A percentile compares a stretch with the other conserved stretches of the same genome.
These are phyloP conservation scores for Nemania sp. DNA, from an alignment of 2,329 filamentous ascomycete genomes.

Conservation along the genomic window DNA sequence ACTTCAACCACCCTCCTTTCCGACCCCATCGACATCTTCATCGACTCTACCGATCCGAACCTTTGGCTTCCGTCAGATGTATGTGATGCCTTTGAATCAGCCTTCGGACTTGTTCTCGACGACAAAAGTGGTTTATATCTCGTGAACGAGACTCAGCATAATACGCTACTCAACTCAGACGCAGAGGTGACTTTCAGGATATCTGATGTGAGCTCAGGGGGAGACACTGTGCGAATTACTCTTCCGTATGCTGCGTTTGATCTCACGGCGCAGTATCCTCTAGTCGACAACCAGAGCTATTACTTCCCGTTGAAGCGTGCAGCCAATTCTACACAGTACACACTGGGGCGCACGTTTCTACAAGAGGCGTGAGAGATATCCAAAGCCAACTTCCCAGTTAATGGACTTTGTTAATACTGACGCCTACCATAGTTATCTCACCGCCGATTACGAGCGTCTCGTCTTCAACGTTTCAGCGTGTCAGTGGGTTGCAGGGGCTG, in stretches of 20 bases:
- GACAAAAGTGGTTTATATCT: slow-evolving; percentile 37
- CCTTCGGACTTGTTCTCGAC: slow-evolving; percentile 40
- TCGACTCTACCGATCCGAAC: slow-evolving; percentile 43
- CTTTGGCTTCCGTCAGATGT: slow-evolving; percentile 42
- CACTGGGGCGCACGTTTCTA: slow-evolving; percentile 41
- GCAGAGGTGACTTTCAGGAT: slow-evolving; percentile 42
- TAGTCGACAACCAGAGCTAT: slow-evolving; percentile 36
- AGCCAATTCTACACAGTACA: slow-evolving; percentile 42
- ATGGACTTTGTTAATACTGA: slow-evolving; percentile 9
- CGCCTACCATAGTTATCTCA: slow-evolving; percentile 36
- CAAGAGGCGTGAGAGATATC: slow-evolving; percentile 40
- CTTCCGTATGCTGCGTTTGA: slow-evolving; percentile 42
- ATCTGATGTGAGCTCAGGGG: slow-evolving; percentile 39
- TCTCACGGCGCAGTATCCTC: slow-evolving; percentile 37
- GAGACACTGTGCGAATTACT: slow-evolving; percentile 38
- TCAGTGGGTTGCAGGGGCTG: slow-evolving; percentile 40
- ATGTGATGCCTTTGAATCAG: slow-evolving; percentile 40
- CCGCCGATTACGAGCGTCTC: slow-evolving; percentile 46
- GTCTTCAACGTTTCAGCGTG: slow-evolving; percentile 46
- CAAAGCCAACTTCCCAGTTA: background rate
- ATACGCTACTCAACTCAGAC: slow-evolving; percentile 35
- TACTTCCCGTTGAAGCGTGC: slow-evolving; percentile 43
- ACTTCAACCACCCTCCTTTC: slow-evolving; percentile 39
- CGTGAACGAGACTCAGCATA: slow-evolving; percentile 43
- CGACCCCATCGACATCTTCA: slow-evolving; percentile 41